Evolutionary conservation across 2,329 filamentous ascomycete species (phyloP), one percentile per base, ranked within the genome.

Genomic region (Monosporascus cannonballus): DNA sequence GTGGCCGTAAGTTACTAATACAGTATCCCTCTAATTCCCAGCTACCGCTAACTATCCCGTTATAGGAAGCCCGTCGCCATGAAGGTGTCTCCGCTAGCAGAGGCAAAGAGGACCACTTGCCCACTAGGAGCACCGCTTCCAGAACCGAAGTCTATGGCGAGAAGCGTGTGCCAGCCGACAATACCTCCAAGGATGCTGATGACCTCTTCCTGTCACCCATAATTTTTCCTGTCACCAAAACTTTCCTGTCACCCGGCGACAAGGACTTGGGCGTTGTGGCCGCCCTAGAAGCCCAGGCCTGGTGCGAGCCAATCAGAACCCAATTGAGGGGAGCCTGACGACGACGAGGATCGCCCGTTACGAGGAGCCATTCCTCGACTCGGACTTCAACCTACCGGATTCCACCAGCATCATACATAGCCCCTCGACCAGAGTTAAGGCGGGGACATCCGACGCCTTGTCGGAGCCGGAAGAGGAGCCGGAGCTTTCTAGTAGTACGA

Each of bases 91-190:
- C 97, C 73, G 90, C 99, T 67, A 92, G 93, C 61, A 90, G 92
- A 65, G 88, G 80, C 60, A 67, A 67, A 81, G 92, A 96, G 77
- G 91, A 96, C 74, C 83, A 94, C 72, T 82, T 96, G 58, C 89
- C 93, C 56, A 97, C 94, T 65, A 90, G 90, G 78, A 97, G 96
- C 79, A 73, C 96, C 64, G 91, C 89, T 41, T 93, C 93, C 52
- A 94, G 94, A 69, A 89, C 97, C 76, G 90, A 90, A 57, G 94
- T 99, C 64, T 99, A 99, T 74, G 94, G 94, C 76, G 95, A 99
- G 81, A 99, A 99, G 88, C 90, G 95, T 73, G 93, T 99, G 71
- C 85, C 87, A 56, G 86, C 96, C 66, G 91, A 96, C 71, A 86
- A 86, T 66, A 71, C 78, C 34, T 76, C 78, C 62, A 80, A 86